phyloP scores from a whole-genome alignment of 2,329 filamentous ascomycete genomes.

The Aspergillus quadrilineatus region DNA sequence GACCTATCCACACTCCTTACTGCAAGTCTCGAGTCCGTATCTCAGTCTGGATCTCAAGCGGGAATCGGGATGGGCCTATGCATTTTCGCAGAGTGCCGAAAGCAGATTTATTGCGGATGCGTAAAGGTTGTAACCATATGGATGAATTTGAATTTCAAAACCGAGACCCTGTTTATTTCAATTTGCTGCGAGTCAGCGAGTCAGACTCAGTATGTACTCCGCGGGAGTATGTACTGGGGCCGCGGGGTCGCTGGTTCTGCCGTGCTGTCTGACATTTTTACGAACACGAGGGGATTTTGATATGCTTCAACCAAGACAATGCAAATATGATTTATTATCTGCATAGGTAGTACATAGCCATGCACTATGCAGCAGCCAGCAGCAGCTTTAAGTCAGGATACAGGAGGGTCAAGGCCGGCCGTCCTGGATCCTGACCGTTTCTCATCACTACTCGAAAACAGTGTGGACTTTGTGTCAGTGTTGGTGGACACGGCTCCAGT shows the following conservation, averaged over 20 bases:
- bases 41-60: background rate
- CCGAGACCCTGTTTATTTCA: background rate
- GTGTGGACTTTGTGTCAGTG: background rate
- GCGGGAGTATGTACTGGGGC: background rate
- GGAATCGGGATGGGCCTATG: background rate
- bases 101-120: background rate
- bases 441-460: too few species aligned
- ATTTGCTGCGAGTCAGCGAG: background rate
- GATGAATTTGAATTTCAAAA: background rate
- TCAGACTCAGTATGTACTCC: background rate
- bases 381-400: background rate
- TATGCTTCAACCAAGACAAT: background rate
- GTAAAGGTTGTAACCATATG: background rate
- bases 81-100: background rate
- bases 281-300: background rate
- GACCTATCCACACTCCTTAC: background rate
- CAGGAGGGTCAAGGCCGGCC: background rate
- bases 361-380: background rate
- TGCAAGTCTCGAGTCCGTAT: background rate
- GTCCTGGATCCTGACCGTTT: too few species aligned
- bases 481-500: background rate
- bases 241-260: background rate
- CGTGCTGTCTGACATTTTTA: background rate
- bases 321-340: conserved; percentile 2
- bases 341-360: background rate